Conservation (phyloP, 148 eudicot genomes). For the Cornus florida region DNA sequence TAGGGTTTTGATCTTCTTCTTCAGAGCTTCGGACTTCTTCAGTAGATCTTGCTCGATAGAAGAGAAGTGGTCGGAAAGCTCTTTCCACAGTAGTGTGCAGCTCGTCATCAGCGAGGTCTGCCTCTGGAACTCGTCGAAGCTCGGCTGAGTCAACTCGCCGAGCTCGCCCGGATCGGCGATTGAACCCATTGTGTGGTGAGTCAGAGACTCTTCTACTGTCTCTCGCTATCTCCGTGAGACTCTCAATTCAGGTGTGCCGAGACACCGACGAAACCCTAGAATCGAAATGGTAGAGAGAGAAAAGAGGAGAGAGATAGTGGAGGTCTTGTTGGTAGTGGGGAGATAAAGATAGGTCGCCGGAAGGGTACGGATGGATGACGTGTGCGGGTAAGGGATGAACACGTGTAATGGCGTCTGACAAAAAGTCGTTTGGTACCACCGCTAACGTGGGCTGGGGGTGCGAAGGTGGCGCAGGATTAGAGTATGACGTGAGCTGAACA, state of each 20-base stretch:
- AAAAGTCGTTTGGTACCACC: background rate
- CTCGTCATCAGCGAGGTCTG: conserved; percentile 95
- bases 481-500: background rate
- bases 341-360: conserved; percentile 18
- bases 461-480: conserved; percentile 3
- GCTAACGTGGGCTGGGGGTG: background rate
- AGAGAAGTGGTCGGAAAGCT: conserved; percentile 89
- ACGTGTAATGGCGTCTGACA: conserved; percentile 12
- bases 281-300: background rate
- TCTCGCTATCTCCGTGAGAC: conserved; percentile 1
- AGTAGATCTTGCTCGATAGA: conserved; percentile 64
- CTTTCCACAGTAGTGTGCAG: conserved; percentile 96
- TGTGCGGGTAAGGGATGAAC: conserved; percentile 4
- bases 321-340: conserved; percentile 8
- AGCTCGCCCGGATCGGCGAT: conserved; percentile 65
- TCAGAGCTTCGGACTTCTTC: conserved; percentile 62
- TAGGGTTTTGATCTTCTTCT: conserved; percentile 49
- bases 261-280: conserved; percentile 35
- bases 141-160: conserved; percentile 46
- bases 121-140: conserved; percentile 80
- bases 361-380: conserved; percentile 6
- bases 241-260: background rate
- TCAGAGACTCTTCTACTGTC: no score
- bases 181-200: conserved; percentile 51
- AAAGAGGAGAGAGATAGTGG: background rate